These are phyloP conservation scores for Suillus sp. DNA, from an alignment of 768 basidiomycete genomes.

Conservation along the genomic window DNA sequence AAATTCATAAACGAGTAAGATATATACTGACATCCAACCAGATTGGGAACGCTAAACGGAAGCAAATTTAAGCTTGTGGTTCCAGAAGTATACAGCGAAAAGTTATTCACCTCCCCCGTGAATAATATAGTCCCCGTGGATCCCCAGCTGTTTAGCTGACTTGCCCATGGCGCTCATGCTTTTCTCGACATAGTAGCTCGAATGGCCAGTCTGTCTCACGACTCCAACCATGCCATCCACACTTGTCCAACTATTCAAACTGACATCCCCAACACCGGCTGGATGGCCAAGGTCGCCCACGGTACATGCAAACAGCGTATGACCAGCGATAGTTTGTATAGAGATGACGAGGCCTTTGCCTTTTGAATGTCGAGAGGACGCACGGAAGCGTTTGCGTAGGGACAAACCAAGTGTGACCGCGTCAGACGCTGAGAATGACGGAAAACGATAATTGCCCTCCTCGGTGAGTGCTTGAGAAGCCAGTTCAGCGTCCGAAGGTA, in stretches of 20 bases:
- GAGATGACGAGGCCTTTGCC: constrained; percentile 83
- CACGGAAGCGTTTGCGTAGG: constrained; percentile 81
- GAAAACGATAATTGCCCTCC: constrained; percentile 70
- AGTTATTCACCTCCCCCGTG: constrained; percentile 72
- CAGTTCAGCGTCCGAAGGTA: constrained; percentile 70
- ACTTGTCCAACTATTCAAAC: constrained; percentile 77
- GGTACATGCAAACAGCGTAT: constrained; percentile 79
- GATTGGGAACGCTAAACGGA: constrained; percentile 70
- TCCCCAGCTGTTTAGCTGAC: constrained; percentile 69
- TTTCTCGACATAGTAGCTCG: constrained; percentile 85
- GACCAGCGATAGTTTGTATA: constrained; percentile 77
- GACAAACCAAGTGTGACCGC: constrained; percentile 81
- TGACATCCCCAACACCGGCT: constrained; percentile 72
- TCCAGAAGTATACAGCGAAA: neutral
- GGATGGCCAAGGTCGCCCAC: constrained; percentile 76
- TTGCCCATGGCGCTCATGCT: constrained; percentile 85
- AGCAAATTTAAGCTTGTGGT: constrained; percentile 11
- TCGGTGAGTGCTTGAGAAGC: constrained; percentile 72
- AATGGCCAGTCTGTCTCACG: constrained; percentile 79
- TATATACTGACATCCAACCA: constrained; percentile 67
- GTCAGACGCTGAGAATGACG: constrained; percentile 73
- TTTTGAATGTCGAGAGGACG: constrained; percentile 66
- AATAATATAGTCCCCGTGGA: constrained; percentile 63
- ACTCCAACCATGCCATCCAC: constrained; percentile 81
- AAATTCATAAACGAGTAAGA: constrained; percentile 2